phyloP scores from a whole-genome alignment of 768 basidiomycete genomes.

The Lentinula boryana region DNA sequence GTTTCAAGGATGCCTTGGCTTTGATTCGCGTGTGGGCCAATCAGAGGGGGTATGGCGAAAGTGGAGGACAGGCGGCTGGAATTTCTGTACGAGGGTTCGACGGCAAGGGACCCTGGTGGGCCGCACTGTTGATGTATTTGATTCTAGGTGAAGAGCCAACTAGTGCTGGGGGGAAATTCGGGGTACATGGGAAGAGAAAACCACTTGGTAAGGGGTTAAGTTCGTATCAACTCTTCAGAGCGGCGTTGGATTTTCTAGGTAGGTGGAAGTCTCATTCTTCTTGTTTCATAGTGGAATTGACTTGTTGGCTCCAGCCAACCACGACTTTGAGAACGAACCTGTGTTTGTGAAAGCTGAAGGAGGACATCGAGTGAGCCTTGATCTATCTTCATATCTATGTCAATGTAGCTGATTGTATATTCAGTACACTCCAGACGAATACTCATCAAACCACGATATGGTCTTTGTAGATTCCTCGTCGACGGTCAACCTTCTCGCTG shows the following conservation, averaged over 20 bases:
- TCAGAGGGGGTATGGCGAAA: constrained; percentile 72
- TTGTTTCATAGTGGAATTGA: constrained; percentile 2
- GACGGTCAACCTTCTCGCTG: constrained; percentile 68
- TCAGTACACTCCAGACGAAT: constrained; percentile 58
- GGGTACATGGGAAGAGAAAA: constrained; percentile 30
- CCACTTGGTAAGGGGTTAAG: constrained; percentile 77
- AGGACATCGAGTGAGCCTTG: constrained; percentile 44
- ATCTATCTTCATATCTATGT: background rate
- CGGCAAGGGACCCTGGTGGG: constrained; percentile 65
- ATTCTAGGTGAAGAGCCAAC: constrained; percentile 61
- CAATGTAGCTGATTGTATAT: background rate
- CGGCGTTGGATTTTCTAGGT: constrained; percentile 82
- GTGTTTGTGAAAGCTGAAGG: constrained; percentile 53
- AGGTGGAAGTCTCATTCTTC: constrained; percentile 18
- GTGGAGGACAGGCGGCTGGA: constrained; percentile 28
- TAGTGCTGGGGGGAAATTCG: constrained; percentile 18
- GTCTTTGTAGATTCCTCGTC: constrained; percentile 80
- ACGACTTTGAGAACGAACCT: constrained; percentile 53
- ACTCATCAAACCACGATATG: constrained; percentile 40
- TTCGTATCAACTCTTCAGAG: constrained; percentile 87
- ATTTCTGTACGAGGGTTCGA: constrained; percentile 68
- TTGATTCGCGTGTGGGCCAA: constrained; percentile 88
- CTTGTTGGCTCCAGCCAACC: constrained; percentile 45
- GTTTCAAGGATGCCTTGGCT: constrained; percentile 69
- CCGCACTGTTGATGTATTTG: constrained; percentile 50